These are phyloP conservation scores for Globisporangium nodosum DNA, from an alignment of 352 stramenopile species.

Conservation along the genomic window DNA sequence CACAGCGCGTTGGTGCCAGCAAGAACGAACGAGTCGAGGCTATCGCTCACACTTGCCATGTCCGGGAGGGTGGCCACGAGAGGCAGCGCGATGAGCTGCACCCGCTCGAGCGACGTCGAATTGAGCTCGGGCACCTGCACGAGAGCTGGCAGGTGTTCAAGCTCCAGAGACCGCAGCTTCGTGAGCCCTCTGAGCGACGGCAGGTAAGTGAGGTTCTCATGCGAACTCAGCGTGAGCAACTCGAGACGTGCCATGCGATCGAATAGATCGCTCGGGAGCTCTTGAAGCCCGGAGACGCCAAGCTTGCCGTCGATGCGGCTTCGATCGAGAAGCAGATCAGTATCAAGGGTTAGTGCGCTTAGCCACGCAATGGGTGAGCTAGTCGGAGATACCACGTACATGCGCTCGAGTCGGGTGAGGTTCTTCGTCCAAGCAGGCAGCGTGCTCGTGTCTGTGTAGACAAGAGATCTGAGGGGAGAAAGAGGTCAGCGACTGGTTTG, in stretches of 20 bases:
- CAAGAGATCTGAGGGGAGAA: conserved; percentile 23
- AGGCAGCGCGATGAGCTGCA: conserved; percentile 14
- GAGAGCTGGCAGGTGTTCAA: conserved; percentile 18
- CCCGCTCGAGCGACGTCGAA: conserved; percentile 1
- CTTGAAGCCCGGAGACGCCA: conserved; percentile 6
- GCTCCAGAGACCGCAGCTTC: conserved; percentile 13
- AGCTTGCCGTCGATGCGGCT: conserved; percentile 12
- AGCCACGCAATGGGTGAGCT: no score
- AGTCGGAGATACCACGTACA: conserved; percentile 12
- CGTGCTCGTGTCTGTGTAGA: conserved; percentile 30
- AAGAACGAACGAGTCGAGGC: conserved; percentile 15
- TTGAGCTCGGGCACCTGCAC: conserved; percentile 14
- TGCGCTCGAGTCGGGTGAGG: conserved; percentile 25
- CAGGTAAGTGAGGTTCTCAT: conserved; percentile 8
- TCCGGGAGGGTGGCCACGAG: conserved; percentile 15
- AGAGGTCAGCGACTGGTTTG: not conserved
- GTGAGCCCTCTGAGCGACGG: conserved; percentile 14
- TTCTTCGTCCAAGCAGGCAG: conserved; percentile 32
- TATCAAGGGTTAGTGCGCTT: not conserved
- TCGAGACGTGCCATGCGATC: conserved; percentile 16
- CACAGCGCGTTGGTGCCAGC: conserved; percentile 11
- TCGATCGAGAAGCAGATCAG: no score
- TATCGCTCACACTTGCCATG: conserved; percentile 7
- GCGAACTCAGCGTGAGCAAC: conserved; percentile 12
- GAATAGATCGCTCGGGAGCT: conserved; percentile 17